Percentiles rank a stretch among this genome's conserved stretches.
Evolutionary conservation across 2,329 filamentous ascomycete genomes (phyloP).

Genomic region (Colletotrichum plurivorum): DNA sequence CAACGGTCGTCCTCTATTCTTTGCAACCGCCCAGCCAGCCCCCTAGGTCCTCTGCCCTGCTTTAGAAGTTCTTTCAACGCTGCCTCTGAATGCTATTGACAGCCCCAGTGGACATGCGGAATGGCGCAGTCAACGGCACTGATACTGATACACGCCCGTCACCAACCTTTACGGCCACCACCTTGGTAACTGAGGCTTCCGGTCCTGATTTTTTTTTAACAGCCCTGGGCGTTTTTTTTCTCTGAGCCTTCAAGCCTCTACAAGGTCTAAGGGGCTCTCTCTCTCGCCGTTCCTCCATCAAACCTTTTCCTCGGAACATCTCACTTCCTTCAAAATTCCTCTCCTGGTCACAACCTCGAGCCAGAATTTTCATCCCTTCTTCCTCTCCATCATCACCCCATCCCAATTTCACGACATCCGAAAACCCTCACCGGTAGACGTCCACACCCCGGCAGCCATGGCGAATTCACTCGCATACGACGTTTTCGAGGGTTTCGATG

Average conservation of each 20-base stretch:
- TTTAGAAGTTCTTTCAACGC: conserved; percentile 24
- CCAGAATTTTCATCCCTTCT: conserved; percentile 8
- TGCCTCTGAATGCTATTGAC: conserved; percentile 29
- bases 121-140: conserved; percentile 27
- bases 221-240: too few relatives aligned
- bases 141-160: neutral
- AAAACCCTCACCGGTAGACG: neutral
- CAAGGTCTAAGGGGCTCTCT: neutral
- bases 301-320: conserved; percentile 23
- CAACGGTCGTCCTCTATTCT: conserved; percentile 9
- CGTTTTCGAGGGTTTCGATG: conserved; percentile 49
- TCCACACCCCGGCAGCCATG: conserved; percentile 28
- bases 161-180: too few relatives aligned
- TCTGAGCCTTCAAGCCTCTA: neutral
- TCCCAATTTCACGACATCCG: neutral
- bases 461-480: conserved; percentile 28
- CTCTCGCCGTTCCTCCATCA: conserved; percentile 13
- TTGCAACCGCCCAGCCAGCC: conserved; percentile 8
- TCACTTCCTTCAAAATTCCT: conserved; percentile 28
- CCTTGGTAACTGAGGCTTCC: too few relatives aligned
- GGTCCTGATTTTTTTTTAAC: too few relatives aligned
- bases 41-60: conserved; percentile 26
- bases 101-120: conserved; percentile 7
- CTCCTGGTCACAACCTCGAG: conserved; percentile 3
- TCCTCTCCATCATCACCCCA: conserved; percentile 17